Conservation (phyloP, 495 filamentous ascomycete species). For the Achaetomiella virescens region DNA sequence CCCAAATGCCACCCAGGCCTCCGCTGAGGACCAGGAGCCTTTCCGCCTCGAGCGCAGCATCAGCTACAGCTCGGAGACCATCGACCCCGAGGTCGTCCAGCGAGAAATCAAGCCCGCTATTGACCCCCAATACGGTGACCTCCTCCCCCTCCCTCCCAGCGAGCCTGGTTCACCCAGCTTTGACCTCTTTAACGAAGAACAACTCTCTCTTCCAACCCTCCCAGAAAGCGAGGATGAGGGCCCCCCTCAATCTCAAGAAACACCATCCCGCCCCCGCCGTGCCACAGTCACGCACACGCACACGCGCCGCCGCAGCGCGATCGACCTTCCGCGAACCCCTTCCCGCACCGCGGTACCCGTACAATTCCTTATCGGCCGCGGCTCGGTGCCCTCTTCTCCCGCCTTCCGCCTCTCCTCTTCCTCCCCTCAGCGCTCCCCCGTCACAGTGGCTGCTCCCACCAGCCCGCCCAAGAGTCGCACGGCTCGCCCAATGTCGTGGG, state of each 20-base stretch:
- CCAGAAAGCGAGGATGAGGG: constrained; percentile 49
- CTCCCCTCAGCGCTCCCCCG: constrained; percentile 37
- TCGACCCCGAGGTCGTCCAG: constrained; percentile 44
- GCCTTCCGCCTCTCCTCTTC: constrained; percentile 23
- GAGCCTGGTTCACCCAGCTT: constrained; percentile 39
- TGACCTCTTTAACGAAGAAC: constrained; percentile 22
- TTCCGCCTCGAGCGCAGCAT: constrained; percentile 19
- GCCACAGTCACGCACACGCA: constrained; percentile 25
- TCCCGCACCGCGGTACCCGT: constrained; percentile 49
- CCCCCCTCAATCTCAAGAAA: constrained; percentile 38
- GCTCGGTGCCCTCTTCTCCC: constrained; percentile 40
- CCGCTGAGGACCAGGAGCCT: constrained; percentile 21
- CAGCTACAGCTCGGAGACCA: constrained; percentile 31
- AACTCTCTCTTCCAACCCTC: constrained; percentile 36
- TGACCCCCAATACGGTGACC: constrained; percentile 50
- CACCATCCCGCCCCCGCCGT: constrained; percentile 20
- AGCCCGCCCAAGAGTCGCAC: constrained; percentile 23
- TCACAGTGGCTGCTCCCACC: constrained; percentile 16
- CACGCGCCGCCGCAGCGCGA: constrained; percentile 31
- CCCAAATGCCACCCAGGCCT: constrained; percentile 37
- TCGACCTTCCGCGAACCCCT: constrained; percentile 40
- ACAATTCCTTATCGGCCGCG: constrained; percentile 40
- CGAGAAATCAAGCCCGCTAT: constrained; percentile 50
- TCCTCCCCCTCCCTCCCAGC: constrained; percentile 50
- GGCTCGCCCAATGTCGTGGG: constrained; percentile 46